Base-by-base conservation (phyloP, 2,329 filamentous ascomycete genomes). In the Paracoccidioides lutzii region DNA sequence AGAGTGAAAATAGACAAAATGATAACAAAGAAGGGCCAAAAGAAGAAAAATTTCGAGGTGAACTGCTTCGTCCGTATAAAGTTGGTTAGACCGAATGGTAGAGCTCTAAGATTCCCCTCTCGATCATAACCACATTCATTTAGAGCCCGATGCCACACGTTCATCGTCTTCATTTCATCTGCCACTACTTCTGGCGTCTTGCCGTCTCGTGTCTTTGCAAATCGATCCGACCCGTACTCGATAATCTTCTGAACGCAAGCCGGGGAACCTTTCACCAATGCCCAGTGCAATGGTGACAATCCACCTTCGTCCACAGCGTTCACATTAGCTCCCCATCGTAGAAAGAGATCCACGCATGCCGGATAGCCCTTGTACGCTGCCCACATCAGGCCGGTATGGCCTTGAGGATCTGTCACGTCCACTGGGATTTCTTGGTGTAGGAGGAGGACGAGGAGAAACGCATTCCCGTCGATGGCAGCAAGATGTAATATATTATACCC, bases 401-500 rank as follows among this genome's bases (percentile, higher is more conserved):
- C 89, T 67, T 90, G 91, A 52, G 82, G 82, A 72, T 98, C 93
- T 54, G 85, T 79, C 5, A 93, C 87, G 68, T 98, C 93, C 59
- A 98, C 89, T 14, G 90, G 88, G 58, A 98, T 93, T 66, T 93
- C 90, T 67, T 96, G 90, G 73, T 98, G 93, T 30, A 98, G 80
- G 6, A 98, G 81, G 1, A 98, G 80, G 52, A 90, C 83, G 33
- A 98, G 80, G 57, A 97, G 81, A 62, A 94, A 86, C 22, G 94
- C 87, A 69, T 96, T 97, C 62, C 93, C 93, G 69, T 97, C 94
- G 67, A 98, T 94, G 0, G 91, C 97, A 48, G 91, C 93, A 58
- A 95, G 89, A 70, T 98, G 93, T 30, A 98, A 81, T 53, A 95
- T 93, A 69, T 98, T 98, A 77, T 97, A 98, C 66, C 93, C 93